Evolutionary conservation across 495 filamentous ascomycete genomes (phyloP).

Genomic region (Elaphomyces granulatus): DNA sequence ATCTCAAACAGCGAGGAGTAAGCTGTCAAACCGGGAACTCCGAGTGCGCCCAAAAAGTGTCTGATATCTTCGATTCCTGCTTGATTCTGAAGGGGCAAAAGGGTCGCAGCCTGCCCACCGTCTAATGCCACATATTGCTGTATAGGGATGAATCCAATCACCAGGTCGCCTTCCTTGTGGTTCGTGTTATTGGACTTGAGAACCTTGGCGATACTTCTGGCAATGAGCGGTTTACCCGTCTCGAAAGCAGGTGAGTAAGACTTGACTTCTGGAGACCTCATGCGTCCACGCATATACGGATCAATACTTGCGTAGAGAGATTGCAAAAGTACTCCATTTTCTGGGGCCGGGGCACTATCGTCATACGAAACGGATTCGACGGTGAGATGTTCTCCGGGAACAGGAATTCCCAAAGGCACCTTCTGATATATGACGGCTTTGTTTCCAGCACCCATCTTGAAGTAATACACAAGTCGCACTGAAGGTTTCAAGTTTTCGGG

Average conservation of each 20-base stretch:
- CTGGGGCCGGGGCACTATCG: constrained; percentile 43
- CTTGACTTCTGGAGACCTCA: constrained; percentile 35
- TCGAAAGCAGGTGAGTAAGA: constrained; percentile 49
- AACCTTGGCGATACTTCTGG: constrained; percentile 43
- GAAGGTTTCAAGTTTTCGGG: too few species aligned
- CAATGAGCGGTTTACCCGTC: constrained; percentile 43
- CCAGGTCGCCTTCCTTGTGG: constrained; percentile 52
- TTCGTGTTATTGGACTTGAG: constrained; percentile 46
- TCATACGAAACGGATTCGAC: constrained; percentile 56
- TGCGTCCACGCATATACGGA: constrained; percentile 71
- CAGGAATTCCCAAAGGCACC: constrained; percentile 52
- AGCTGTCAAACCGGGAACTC: constrained; percentile 80
- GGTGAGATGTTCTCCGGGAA: constrained; percentile 56
- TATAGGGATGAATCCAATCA: constrained; percentile 42
- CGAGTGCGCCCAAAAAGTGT: constrained; percentile 54
- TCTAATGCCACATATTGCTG: constrained; percentile 42
- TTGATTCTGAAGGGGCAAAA: constrained; percentile 30
- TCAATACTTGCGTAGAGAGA: constrained; percentile 73
- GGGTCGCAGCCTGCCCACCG: constrained; percentile 17
- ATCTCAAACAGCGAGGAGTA: constrained; percentile 73
- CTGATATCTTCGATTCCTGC: constrained; percentile 32
- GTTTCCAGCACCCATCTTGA: constrained; percentile 37
- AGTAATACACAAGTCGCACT: too few species aligned
- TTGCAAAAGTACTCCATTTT: constrained; percentile 55
- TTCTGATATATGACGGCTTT: constrained; percentile 70